Percentiles rank a stretch among this genome's conserved stretches.
Evolutionary conservation across 441 rosid species (phyloP).

Genomic region (Brassica hybrid): DNA sequence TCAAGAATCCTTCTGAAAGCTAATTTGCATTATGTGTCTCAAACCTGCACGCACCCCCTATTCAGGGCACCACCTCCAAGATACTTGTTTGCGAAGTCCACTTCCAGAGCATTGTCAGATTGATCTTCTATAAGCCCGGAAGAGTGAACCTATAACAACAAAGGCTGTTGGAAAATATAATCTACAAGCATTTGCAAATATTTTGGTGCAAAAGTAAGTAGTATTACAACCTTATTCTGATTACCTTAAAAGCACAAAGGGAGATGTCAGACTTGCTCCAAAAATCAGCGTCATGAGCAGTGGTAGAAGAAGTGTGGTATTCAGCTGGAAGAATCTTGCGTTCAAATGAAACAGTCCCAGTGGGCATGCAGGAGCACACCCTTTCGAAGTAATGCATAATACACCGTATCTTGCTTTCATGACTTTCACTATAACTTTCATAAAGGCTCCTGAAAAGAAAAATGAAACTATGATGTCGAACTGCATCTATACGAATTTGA

Average conservation of each 20-base stretch:
- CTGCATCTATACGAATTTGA: constrained; percentile 11
- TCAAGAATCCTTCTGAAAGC: constrained; percentile 19
- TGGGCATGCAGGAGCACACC: constrained; percentile 63
- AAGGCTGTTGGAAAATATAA: constrained; percentile 12
- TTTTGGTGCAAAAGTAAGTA: background rate
- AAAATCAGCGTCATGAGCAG: constrained; percentile 61
- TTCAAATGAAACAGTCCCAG: constrained; percentile 81
- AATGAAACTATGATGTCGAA: constrained; percentile 12
- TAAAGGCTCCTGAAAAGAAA: constrained; percentile 65
- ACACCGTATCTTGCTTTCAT: constrained; percentile 80
- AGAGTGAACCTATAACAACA: constrained; percentile 54
- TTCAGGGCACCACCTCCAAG: constrained; percentile 91
- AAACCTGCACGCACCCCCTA: constrained; percentile 94
- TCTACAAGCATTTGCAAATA: constrained; percentile 18
- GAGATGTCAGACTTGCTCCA: constrained; percentile 70
- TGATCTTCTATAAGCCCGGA: constrained; percentile 87
- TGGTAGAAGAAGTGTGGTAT: constrained; percentile 35
- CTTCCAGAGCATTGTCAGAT: constrained; percentile 63
- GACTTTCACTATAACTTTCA: constrained; percentile 62
- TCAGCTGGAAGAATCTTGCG: constrained; percentile 71
- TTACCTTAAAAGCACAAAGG: constrained; percentile 81
- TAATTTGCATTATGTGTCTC: constrained; percentile 14
- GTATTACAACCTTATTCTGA: background rate
- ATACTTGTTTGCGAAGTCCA: constrained; percentile 92
- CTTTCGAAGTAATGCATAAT: constrained; percentile 80